Evolutionary conservation across 2,329 filamentous ascomycete genomes (phyloP).

Genomic region (Colletotrichum abscissum): DNA sequence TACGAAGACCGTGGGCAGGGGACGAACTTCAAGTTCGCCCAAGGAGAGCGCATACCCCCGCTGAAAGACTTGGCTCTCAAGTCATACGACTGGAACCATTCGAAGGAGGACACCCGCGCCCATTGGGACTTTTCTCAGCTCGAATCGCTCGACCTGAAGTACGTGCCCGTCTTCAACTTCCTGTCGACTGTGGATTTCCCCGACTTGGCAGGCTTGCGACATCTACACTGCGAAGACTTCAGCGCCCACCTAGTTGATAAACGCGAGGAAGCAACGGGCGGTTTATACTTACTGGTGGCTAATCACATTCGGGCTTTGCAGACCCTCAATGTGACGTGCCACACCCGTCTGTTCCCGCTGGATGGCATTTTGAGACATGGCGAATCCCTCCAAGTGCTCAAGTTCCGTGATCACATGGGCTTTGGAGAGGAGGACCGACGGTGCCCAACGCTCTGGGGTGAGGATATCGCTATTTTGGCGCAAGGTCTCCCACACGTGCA

Average conservation of each 20-base stretch:
- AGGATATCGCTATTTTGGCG: conserved; percentile 49
- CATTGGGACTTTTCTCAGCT: conserved; percentile 62
- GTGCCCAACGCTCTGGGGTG: conserved; percentile 54
- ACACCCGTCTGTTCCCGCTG: conserved; percentile 52
- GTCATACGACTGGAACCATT: conserved; percentile 63
- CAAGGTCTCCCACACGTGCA: conserved; percentile 45
- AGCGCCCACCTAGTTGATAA: conserved; percentile 52
- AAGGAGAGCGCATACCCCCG: conserved; percentile 54
- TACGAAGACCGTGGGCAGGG: conserved; percentile 59
- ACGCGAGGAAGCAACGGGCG: conserved; percentile 51
- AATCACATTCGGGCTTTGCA: conserved; percentile 50
- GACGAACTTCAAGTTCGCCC: conserved; percentile 53
- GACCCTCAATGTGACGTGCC: conserved; percentile 54
- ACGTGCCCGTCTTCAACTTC: conserved; percentile 58
- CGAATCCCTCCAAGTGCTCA: conserved; percentile 49
- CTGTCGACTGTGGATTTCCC: conserved; percentile 52
- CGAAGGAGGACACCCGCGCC: conserved; percentile 45
- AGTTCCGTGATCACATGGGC: conserved; percentile 58
- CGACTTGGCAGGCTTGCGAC: conserved; percentile 49
- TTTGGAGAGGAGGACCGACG: conserved; percentile 54
- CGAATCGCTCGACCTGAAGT: conserved; percentile 52
- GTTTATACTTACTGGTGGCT: conserved; percentile 52
- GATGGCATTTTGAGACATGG: conserved; percentile 53
- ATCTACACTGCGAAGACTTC: conserved; percentile 57
- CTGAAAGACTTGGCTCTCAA: conserved; percentile 53